Conservation (phyloP, 2,329 filamentous ascomycete genomes). For the Sordariomycetes sp. region DNA sequence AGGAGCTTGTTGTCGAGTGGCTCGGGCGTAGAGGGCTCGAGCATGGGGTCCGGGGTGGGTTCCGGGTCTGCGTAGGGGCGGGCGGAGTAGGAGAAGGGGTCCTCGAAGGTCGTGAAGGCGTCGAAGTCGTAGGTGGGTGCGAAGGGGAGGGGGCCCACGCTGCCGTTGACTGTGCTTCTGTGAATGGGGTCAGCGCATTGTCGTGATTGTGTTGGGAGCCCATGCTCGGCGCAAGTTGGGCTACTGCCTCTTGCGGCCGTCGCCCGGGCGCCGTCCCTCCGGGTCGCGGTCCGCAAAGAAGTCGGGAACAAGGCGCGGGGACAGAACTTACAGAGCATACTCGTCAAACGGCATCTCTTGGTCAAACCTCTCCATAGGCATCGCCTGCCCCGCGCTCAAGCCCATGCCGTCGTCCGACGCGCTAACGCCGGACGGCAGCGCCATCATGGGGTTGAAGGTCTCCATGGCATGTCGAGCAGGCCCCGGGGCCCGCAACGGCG, state of each 20-base stretch:
- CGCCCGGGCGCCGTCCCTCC: not conserved
- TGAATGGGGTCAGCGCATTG: not conserved
- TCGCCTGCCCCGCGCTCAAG: slow-evolving; percentile 24
- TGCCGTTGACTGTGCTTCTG: slow-evolving; percentile 28
- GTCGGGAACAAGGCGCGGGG: not conserved
- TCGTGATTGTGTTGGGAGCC: not conserved
- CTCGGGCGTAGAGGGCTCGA: slow-evolving; percentile 9
- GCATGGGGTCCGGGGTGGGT: slow-evolving; percentile 26
- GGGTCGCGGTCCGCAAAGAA: not conserved
- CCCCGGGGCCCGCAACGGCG: not conserved
- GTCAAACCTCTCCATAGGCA: slow-evolving; percentile 38
- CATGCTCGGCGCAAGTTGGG: not conserved
- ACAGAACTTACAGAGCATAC: slow-evolving; percentile 34
- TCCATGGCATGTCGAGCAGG: slow-evolving; percentile 34
- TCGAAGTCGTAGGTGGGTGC: slow-evolving; percentile 49
- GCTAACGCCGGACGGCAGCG: slow-evolving; percentile 28
- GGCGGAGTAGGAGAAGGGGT: slow-evolving; percentile 47
- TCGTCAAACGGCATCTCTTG: slow-evolving; percentile 41
- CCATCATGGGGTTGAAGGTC: slow-evolving; percentile 42
- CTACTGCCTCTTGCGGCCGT: not conserved
- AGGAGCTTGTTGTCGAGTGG: slow-evolving; percentile 54
- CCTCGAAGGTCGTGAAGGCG: slow-evolving; percentile 49
- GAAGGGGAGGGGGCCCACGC: slow-evolving; percentile 31
- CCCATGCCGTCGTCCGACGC: slow-evolving; percentile 30
- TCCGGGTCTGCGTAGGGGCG: slow-evolving; percentile 29